Evolutionary conservation across 192 early-diverging fungal species (phyloP).

Genomic region (Backusella mclennaniae): DNA sequence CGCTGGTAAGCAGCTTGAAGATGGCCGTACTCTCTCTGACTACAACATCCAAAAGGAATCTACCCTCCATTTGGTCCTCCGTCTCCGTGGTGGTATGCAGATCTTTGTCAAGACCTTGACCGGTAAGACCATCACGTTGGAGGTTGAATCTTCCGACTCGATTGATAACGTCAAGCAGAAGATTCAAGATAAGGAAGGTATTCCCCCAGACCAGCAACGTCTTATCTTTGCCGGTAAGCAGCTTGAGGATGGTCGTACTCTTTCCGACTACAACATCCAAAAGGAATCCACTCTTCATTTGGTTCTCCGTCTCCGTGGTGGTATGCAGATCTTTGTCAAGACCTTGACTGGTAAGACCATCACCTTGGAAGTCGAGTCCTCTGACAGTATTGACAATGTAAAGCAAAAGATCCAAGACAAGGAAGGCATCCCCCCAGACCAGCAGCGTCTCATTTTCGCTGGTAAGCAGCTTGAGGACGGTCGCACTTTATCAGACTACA

Average conservation of each 20-base stretch:
- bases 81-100: too few species aligned
- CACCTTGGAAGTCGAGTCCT: constrained; percentile 85
- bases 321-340: constrained; percentile 58
- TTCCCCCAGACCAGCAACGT: constrained; percentile 82
- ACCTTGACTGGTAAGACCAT: constrained; percentile 96
- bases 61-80: too few species aligned
- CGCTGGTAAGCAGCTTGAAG: constrained; percentile 76
- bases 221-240: constrained; percentile 85
- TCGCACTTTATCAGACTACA: constrained; percentile 70
- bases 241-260: constrained; percentile 72
- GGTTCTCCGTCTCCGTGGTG: constrained; percentile 81
- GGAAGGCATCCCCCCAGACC: constrained; percentile 88
- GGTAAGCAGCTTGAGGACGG: constrained; percentile 83
- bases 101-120: constrained; percentile 55
- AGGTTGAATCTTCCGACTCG: constrained; percentile 79
- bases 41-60: constrained; percentile 74
- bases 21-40: constrained; percentile 65
- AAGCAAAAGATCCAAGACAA: constrained; percentile 96
- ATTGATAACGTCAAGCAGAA: constrained; percentile 81
- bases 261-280: constrained; percentile 82
- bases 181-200: constrained; percentile 89
- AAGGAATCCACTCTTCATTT: constrained; percentile 82
- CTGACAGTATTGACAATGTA: constrained; percentile 75
- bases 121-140: constrained; percentile 96
- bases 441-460: constrained; percentile 79